Percentiles rank a stretch among this genome's conserved stretches.
Evolutionary conservation across 805 yeast species (phyloP).

Genomic region (Myxozyma geophila): DNA sequence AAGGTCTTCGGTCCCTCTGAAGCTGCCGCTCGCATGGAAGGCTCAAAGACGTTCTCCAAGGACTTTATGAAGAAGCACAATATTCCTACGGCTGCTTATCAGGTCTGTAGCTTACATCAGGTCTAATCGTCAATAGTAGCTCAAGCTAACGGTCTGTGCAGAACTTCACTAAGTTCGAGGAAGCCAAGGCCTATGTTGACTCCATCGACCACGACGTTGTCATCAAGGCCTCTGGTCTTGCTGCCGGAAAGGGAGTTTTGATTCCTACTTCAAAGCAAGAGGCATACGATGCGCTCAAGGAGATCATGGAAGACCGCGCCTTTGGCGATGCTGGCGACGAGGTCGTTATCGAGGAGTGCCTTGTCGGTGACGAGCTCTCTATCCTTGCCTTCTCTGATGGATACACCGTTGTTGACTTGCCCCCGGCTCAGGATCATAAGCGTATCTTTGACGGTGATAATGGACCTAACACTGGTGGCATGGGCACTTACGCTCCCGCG

Average conservation of each 20-base stretch:
- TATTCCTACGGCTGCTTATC: conserved; percentile 93
- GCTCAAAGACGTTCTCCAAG: conserved; percentile 93
- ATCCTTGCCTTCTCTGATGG: conserved; percentile 93
- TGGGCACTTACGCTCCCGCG: conserved; percentile 99
- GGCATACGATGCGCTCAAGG: conserved; percentile 80
- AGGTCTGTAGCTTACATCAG: conserved; percentile 36
- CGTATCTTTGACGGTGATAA: conserved; percentile 90
- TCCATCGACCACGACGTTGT: conserved; percentile 76
- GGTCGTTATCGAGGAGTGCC: conserved; percentile 92
- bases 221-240: conserved; percentile 95
- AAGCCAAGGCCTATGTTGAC: conserved; percentile 73
- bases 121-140: neutral
- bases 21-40: conserved; percentile 92
- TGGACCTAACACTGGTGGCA: conserved; percentile 98
- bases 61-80: conserved; percentile 88
- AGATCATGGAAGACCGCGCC: conserved; percentile 85
- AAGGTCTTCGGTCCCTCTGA: conserved; percentile 97
- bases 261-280: conserved; percentile 85
- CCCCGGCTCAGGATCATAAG: conserved; percentile 98
- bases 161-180: conserved; percentile 76
- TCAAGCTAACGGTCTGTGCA: neutral
- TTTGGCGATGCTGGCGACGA: conserved; percentile 95
- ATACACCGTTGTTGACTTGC: conserved; percentile 84
- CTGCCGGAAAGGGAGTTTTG: conserved; percentile 98
- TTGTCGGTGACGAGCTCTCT: conserved; percentile 96